Base-by-base conservation (phyloP, 2,329 filamentous ascomycete species). In the Paecilomyces dactylethromorphus region DNA sequence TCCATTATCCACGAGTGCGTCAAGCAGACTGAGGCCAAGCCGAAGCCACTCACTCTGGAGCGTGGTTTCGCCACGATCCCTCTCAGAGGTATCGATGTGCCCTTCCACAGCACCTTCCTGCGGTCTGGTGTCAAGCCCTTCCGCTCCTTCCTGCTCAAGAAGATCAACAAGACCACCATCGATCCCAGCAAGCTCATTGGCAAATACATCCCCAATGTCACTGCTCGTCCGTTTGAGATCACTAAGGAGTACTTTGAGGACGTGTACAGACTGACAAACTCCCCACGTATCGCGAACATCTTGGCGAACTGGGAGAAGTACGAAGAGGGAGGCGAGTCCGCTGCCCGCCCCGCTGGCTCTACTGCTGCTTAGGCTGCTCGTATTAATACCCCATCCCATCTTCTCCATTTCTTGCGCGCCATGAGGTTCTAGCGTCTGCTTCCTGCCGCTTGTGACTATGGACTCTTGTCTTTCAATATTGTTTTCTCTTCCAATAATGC, bases 191-290 rank as follows among this genome's bases (percentile, higher is more conserved):
- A 97, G 83, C 80, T 99, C 70, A 84, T 99, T 66, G 94, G 94
- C 70, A 99, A 99, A 80, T 99, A 99, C 80, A 97, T 99, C 66
- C 94, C 94, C 67, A 99, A 99, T 78, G 95, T 99, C 66, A 99
- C 94, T 58, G 94, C 94, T 59, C 88, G 88, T 78, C 94, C 94
- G 15, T 99, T 99, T 74, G 91, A 92, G 75, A 82, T 99, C 65
- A 96, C 92, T 58, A 96, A 92, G 84, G 94, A 97, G 80, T 99
- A 99, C 81, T 99, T 99, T 78, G 93, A 99, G 83, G 94, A 97
- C 72, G 95, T 99, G 55, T 97, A 97, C 80, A 86, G 87, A 69
- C 79, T 99, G 73, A 99, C 94, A 57, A 97, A 95, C 79, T 84
- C 81, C 21, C 85, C 85, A 52, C 80, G 78, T 49, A 78, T 81